phyloP scores from a whole-genome alignment of 768 basidiomycete genomes.

The Auricularia sp. region DNA sequence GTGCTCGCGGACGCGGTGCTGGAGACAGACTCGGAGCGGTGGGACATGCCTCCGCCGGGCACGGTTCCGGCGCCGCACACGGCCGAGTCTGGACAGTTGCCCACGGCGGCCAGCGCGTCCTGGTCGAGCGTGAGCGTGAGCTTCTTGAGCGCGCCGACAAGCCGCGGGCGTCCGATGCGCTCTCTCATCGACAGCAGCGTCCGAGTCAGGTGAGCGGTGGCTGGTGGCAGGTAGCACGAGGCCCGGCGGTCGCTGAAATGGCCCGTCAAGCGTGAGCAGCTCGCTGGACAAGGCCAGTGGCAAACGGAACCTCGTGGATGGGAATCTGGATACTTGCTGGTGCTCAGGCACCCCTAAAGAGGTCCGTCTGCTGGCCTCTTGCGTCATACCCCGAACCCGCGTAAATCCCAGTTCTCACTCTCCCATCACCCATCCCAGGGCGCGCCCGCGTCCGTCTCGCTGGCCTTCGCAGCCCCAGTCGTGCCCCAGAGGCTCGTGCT shows the following conservation, averaged over 20 bases:
- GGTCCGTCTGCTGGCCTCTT: not conserved
- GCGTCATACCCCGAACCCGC: not conserved
- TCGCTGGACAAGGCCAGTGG: not conserved
- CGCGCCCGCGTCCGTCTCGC: constrained; percentile 63
- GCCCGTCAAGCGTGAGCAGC: not conserved
- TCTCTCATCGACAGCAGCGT: not conserved
- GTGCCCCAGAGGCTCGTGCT: constrained; percentile 44
- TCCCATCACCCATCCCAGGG: constrained; percentile 35
- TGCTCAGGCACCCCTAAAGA: not conserved
- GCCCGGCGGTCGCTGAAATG: not conserved
- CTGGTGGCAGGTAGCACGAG: not conserved
- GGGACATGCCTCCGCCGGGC: not conserved
- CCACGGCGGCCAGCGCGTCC: not conserved
- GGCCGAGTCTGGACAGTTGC: not conserved
- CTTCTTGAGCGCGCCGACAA: not conserved
- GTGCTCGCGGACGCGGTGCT: not conserved
- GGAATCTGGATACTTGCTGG: constrained; percentile 1
- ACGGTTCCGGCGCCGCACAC: not conserved
- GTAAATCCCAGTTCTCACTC: not conserved
- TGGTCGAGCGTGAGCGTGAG: not conserved
- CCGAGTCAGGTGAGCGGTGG: not conserved
- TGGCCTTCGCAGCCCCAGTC: constrained; percentile 46
- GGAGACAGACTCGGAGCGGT: no score
- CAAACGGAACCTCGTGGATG: not conserved
- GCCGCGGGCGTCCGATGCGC: not conserved